Evolutionary conservation across 2,329 filamentous ascomycete genomes (phyloP), one percentile per base, ranked within the genome.

Genomic region (Alternaria incomplexa): DNA sequence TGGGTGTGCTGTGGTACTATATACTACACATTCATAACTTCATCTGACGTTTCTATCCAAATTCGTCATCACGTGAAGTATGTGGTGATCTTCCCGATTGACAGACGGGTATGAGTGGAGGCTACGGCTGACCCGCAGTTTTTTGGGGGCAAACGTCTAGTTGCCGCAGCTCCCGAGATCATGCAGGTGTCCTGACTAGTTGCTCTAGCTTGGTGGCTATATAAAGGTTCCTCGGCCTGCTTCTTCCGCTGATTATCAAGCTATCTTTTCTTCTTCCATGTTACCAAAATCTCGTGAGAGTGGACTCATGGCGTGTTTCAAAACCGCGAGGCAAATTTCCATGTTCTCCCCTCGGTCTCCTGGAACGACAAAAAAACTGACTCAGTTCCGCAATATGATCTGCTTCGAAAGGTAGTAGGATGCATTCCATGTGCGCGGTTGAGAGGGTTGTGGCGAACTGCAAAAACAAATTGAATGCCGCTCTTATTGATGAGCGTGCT

Each of bases 31-130:
- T 25, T 46, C 36, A 40, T 40, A 40, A 40, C 15, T 40, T 40
- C 36, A 1, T 3, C 0, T 17, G n/a, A 40, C 2, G 9, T 17
- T 1, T 40, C 26, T 17, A 3, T 40, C 9, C 0, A 17, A 3
- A 17, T 11, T 40, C 17, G 36, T n/a, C 36, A 40, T 15, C 0
- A 40, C 2, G 15, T 40, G 32, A 40, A 40, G 0, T 0, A 17
- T 40, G 15, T 17, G 36, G 15, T 40, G 36, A 17, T 40, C 36
- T 1, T 3, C 4, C 15, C 15, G 32, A 40, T 0, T 40, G 32
- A 40, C 4, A 0, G 36, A 17, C n/a, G 15, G 36, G 4, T 40
- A 40, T 40, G 9, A 40, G 36, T 40, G 36, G 36, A 40, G 36
- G n/a, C 36, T 40, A 40, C 36, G n/a, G 36, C 36, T 11, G 36